Evolutionary conservation across 2,329 filamentous ascomycete species (phyloP).

Genomic region (Alternaria sp.): DNA sequence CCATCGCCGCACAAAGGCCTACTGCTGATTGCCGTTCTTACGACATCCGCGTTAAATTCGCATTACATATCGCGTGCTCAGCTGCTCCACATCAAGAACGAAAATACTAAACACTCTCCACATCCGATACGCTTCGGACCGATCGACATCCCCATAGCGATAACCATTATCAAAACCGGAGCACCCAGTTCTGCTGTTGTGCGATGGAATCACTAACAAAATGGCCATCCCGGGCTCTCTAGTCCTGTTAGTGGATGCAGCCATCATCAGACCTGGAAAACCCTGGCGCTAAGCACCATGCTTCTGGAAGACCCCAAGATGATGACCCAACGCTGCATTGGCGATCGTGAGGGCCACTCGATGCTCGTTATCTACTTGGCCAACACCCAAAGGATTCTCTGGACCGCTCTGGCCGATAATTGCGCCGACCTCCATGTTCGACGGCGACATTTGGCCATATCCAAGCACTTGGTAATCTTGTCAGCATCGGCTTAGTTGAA

Average conservation of each 20-base stretch:
- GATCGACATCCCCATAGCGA: background rate
- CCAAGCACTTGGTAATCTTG: background rate
- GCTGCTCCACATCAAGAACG: background rate
- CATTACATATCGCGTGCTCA: constrained; percentile 9
- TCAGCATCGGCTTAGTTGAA: background rate
- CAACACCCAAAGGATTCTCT: background rate
- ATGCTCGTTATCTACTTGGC: constrained; percentile 10
- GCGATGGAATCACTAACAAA: background rate
- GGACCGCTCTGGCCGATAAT: constrained; percentile 4
- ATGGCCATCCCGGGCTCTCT: background rate
- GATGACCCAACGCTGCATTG: background rate
- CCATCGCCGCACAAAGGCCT: background rate
- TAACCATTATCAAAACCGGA: constrained; percentile 1
- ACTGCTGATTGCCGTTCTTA: background rate
- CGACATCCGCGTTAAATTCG: background rate
- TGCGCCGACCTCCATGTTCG: background rate
- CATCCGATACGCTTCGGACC: background rate
- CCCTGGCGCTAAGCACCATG: background rate
- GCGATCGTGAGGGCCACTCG: background rate
- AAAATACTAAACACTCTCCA: background rate
- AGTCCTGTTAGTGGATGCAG: background rate
- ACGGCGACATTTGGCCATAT: background rate
- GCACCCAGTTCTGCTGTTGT: background rate
- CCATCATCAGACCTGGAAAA: background rate
- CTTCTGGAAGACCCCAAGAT: background rate